Base-by-base conservation (phyloP, 352 stramenopile genomes). In the Pythium utonaiense region DNA sequence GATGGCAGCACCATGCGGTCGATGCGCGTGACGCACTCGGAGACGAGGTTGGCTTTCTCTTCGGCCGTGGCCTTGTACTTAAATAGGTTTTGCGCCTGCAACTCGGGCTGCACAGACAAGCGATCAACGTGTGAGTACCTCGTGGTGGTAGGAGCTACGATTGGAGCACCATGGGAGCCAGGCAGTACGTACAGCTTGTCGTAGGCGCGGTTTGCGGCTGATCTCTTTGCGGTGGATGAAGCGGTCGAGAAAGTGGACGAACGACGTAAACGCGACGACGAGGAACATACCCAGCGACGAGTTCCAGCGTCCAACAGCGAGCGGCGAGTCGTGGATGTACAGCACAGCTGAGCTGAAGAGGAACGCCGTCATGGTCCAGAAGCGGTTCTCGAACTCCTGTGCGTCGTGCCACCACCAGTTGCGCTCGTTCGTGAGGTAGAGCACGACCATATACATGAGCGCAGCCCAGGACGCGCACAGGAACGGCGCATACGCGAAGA, bases 301-400 rank as follows among this genome's bases (percentile, higher is more conserved):
- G 62, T 83, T 87, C 70, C 80, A 91, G 27, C 80, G 71, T 1
- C 83, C 83, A 31, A 96, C 78, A 4, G 83, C 77, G 10, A 96
- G 71, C 17, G 96, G 96, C 40, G 93, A 98, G 79, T 98, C 96
- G 57, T 93, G 82, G 41, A 96, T 92, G 66, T 98, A 98, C n/a
- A 98, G 75, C 41, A 96, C 67, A n/a, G 91, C 90, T 1, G 83
- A 87, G 47, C 85, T 96, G 49, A 98, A 92, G n/a, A 98, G 62
- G 53, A 97, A 89, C 12, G 91, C 91, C 31, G 96, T 97, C 62
- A 97, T 82, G 6, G 94, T 98, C 96, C 94, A 98, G 70, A 98
- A 98, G 61, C 94, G 83, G 80, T 98, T 98, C 73, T 98, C 96
- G 64, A 98, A 98, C 75, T 98, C 95, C 63, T 96, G 86, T 17